Evolutionary conservation across 1,284 basidiomycete species (phyloP).

Genomic region (Cryptococcus wingfieldii): DNA sequence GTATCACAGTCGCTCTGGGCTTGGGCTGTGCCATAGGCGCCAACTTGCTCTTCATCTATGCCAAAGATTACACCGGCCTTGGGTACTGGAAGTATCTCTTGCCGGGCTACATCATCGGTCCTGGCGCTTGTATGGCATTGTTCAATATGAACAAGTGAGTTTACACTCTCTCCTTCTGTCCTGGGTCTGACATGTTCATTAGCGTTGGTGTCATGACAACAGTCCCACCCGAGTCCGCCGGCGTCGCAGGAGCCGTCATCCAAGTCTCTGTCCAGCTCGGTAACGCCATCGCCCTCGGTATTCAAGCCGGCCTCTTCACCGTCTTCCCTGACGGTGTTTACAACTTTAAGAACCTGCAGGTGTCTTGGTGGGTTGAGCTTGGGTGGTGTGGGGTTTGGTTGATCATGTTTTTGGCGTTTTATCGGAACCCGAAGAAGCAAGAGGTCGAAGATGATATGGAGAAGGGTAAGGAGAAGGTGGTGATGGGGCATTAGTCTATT

Average conservation of each 20-base stretch:
- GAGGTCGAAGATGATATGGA: not conserved
- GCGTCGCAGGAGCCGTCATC: slow-evolving; percentile 40
- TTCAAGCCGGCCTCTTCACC: slow-evolving; percentile 43
- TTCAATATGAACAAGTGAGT: slow-evolving; percentile 23
- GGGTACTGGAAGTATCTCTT: slow-evolving; percentile 42
- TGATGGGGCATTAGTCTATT: not conserved
- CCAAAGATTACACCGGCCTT: slow-evolving; percentile 15
- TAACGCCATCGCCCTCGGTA: slow-evolving; percentile 33
- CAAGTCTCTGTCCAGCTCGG: slow-evolving; percentile 40
- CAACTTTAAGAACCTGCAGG: slow-evolving; percentile 34
- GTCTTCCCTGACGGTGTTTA: slow-evolving; percentile 29
- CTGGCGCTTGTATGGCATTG: slow-evolving; percentile 21
- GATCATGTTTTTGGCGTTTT: slow-evolving; percentile 31
- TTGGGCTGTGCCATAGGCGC: slow-evolving; percentile 20
- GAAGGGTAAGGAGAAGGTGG: not conserved
- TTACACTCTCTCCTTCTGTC: not conserved
- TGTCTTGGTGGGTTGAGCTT: slow-evolving; percentile 36
- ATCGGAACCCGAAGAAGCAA: slow-evolving; percentile 10
- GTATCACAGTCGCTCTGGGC: slow-evolving; percentile 26
- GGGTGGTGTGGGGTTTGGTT: slow-evolving; percentile 40
- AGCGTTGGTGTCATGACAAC: slow-evolving; percentile 39
- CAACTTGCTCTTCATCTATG: slow-evolving; percentile 29
- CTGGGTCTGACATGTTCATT: not conserved
- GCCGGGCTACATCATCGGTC: slow-evolving; percentile 32
- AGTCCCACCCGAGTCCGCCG: slow-evolving; percentile 31